phyloP scores from a whole-genome alignment of 2,329 filamentous ascomycete genomes.

The Rutstroemia sydowiana region DNA sequence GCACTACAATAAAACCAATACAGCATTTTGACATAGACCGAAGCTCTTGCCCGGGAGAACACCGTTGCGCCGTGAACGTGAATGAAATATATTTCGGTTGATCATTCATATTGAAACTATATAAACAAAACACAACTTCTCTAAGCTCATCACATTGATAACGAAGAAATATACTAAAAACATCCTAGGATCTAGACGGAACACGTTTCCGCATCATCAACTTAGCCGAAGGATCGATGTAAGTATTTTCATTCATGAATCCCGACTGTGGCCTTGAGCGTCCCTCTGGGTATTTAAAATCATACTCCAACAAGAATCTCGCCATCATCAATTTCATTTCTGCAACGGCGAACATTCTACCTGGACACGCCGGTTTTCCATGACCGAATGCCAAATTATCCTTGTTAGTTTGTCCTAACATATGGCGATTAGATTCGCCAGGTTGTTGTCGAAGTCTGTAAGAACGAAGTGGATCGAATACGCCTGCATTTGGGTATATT shows the following conservation, averaged over 20 bases:
- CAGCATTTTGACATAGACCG: no score
- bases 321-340: neutral
- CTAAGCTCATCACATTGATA: no score
- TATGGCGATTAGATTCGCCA: neutral
- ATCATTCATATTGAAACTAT: no score
- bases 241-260: neutral
- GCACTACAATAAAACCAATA: no score
- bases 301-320: neutral
- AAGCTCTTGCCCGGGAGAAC: no score
- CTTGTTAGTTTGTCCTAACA: neutral
- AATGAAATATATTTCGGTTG: no score
- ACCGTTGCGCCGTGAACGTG: no score
- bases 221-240: neutral
- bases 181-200: no score
- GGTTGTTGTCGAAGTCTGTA: neutral
- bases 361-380: constrained; percentile 1
- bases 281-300: neutral
- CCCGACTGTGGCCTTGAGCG: neutral
- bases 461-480: neutral
- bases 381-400: constrained; percentile 2
- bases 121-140: no score
- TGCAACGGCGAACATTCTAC: neutral
- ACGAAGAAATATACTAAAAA: no score
- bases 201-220: neutral
- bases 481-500: neutral